Base-by-base conservation (phyloP, 345 rosid genomes). In the Cardamine chenopodiifolia region DNA sequence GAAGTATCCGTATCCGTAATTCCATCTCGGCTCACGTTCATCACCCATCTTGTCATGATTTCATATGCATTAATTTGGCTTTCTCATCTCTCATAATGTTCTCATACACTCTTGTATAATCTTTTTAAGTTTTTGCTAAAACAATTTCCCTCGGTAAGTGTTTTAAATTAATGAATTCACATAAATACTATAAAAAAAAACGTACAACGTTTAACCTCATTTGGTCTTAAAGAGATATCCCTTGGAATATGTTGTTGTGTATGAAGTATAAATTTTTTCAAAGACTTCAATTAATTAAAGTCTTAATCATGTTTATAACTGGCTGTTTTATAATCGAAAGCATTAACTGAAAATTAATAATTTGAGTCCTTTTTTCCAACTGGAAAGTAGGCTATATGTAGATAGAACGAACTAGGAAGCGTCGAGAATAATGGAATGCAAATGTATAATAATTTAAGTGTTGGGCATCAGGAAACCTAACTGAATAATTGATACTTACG, bases 401-500 rank as follows among this genome's bases (percentile, higher is more conserved):
- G 74, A 52, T 53, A 53, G 42, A 40, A 75, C 56, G 74, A 68
- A 34, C 23, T 62, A 68, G 40, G 49, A 31, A 69, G 68, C 39
- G 68, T 39, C 55, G 37, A 75, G 73, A 20, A 68, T 68, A 39
- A 39, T 75, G 28, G 52, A 59, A 67, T 39, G 60, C 35, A 54
- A 75, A 68, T 68, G 73, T 60, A 29, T 42, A 61, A 76, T 53
- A 54, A 54, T 18, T 52, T 18, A 44, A 64, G 40, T 76, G 79
- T 69, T 76, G 79, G 79, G 22, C 65, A 54, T 62, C 47, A 35
- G 74, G 74, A 64, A 76, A 69, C 79, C 79, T 76, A 76, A 69
- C 49, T 53, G 31, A 76, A 76, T 76, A 31, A 76, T 62, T 70
- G 48, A 19, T 53, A 44, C 74, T 66, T 76, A 52, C 47, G 54